Evolutionary conservation across 176 grass and related monocot species (phyloP).

Genomic region (Raddia distichophylla): DNA sequence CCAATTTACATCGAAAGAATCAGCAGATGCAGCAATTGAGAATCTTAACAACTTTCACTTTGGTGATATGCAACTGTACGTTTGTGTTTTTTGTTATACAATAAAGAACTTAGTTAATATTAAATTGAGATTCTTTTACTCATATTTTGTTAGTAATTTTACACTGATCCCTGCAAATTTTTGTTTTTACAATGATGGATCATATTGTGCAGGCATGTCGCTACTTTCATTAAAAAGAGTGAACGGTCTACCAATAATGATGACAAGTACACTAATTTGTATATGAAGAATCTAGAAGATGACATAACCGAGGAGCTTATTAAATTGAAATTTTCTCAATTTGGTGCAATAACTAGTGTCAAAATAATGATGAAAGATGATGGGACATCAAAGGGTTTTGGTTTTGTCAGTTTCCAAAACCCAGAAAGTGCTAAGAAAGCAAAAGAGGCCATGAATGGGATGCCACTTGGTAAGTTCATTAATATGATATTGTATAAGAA

Average conservation of each 20-base stretch:
- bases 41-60: slow-evolving; percentile 60
- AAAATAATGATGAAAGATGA: slow-evolving; percentile 66
- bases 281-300: slow-evolving; percentile 88
- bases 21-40: slow-evolving; percentile 57
- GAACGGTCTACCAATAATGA: slow-evolving; percentile 50
- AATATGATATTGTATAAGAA: not conserved
- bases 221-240: slow-evolving; percentile 73
- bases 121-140: not conserved
- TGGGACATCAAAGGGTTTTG: slow-evolving; percentile 78
- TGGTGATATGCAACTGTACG: slow-evolving; percentile 60
- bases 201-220: slow-evolving; percentile 56
- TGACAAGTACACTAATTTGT: slow-evolving; percentile 75
- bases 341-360: slow-evolving; percentile 61
- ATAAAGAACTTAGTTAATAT: not conserved
- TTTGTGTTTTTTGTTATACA: not conserved
- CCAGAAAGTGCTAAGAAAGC: slow-evolving; percentile 71
- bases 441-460: slow-evolving; percentile 70
- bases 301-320: slow-evolving; percentile 83
- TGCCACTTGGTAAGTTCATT: slow-evolving; percentile 64
- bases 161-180: not conserved
- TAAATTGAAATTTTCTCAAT: slow-evolving; percentile 72
- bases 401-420: slow-evolving; percentile 76
- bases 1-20: slow-evolving; percentile 65
- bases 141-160: not conserved
- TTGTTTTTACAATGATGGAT: not conserved